Percentiles rank a stretch among this genome's conserved stretches.
Evolutionary conservation across 306 rosid species (phyloP).

Genomic region (Malus orientalis): DNA sequence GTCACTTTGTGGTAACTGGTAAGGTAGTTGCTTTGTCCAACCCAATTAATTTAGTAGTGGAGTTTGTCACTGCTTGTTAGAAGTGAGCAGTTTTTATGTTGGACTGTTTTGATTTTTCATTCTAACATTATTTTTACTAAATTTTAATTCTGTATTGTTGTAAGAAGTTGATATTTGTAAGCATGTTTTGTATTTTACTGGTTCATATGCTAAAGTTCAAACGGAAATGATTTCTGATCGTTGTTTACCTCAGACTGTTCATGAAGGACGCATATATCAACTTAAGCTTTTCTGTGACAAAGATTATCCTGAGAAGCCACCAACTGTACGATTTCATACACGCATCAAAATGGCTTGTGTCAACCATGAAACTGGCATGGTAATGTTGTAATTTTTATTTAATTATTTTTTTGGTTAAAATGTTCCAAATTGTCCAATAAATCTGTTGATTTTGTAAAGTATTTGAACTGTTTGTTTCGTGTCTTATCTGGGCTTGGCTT

Average conservation of each 20-base stretch:
- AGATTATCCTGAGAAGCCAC: conserved; percentile 99
- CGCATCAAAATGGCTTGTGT: conserved; percentile 94
- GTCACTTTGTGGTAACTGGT: neutral
- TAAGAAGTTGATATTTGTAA: neutral
- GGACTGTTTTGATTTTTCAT: neutral
- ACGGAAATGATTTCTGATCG: neutral
- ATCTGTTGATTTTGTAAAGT: neutral
- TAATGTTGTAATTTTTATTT: conserved; percentile 25
- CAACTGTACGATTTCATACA: conserved; percentile 95
- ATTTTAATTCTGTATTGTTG: neutral
- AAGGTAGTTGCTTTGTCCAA: neutral
- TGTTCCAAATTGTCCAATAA: neutral
- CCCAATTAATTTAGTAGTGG: neutral
- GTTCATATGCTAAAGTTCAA: neutral
- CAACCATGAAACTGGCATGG: conserved; percentile 98
- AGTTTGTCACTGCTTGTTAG: neutral
- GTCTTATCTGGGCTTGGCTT: neutral
- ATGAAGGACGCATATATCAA: conserved; percentile 97
- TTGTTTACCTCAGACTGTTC: conserved; percentile 63
- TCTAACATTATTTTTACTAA: neutral
- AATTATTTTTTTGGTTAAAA: neutral
- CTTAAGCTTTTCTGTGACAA: conserved; percentile 95
- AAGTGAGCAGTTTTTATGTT: neutral
- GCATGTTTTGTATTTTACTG: neutral
- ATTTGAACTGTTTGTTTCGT: neutral